Conservation (phyloP, 306 rosid species). For the Comarum palustre region DNA sequence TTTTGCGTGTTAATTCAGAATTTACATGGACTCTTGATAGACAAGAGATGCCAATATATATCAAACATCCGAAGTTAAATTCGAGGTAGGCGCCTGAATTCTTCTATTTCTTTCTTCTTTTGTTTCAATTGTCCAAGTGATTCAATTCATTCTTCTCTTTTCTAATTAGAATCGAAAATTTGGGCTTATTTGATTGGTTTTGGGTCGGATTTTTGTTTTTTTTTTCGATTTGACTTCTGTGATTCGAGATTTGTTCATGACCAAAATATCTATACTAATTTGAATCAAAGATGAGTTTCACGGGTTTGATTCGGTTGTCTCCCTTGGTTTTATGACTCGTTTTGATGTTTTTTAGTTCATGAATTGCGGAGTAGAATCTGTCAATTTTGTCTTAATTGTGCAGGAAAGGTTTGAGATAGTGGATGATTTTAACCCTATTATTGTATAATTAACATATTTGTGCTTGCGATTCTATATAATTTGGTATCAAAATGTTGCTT, state of each 20-base stretch:
- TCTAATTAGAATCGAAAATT: background rate
- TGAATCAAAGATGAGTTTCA: background rate
- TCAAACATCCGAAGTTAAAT: no score
- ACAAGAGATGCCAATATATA: no score
- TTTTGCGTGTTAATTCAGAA: no score
- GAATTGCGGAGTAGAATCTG: slow-evolving; percentile 2
- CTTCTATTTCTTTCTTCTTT: background rate
- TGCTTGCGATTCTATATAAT: background rate
- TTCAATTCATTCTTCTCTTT: background rate
- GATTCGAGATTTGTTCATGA: slow-evolving; percentile 4
- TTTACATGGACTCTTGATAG: no score
- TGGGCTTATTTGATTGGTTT: background rate
- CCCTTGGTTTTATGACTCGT: background rate
- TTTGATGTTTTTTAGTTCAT: background rate
- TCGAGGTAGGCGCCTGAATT: slow-evolving; percentile 11
- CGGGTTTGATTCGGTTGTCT: slow-evolving; percentile 1
- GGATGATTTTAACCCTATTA: background rate
- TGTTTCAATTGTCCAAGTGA: background rate
- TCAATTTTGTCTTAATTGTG: background rate
- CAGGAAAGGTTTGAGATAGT: background rate
- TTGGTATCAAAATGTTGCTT: background rate
- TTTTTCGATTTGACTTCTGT: background rate
- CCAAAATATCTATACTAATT: background rate
- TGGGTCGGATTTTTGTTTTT: slow-evolving; percentile 5
- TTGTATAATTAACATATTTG: background rate